phyloP scores from a whole-genome alignment of 2,329 filamentous ascomycete genomes.

The Zymoseptoria ardabiliae region DNA sequence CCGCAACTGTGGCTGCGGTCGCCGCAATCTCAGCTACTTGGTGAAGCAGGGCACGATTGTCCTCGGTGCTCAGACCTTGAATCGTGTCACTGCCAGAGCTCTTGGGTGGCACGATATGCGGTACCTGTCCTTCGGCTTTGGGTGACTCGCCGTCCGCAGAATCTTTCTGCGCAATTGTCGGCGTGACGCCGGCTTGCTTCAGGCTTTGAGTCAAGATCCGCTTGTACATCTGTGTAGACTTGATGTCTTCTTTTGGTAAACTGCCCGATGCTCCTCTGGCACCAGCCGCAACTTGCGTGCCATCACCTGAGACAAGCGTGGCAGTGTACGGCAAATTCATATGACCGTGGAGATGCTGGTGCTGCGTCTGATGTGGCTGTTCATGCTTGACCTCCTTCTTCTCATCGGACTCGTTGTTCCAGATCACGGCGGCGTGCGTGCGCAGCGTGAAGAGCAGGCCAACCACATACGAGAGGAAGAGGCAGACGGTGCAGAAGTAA shows the following conservation, averaged over 20 bases:
- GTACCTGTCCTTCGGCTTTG: slow-evolving; percentile 39
- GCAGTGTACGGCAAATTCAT: slow-evolving; percentile 13
- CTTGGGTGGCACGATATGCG: slow-evolving; percentile 73
- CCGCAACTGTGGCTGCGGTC: slow-evolving; percentile 79
- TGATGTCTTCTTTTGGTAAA: slow-evolving; percentile 55
- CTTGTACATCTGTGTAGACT: slow-evolving; percentile 85
- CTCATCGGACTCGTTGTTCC: slow-evolving; percentile 66
- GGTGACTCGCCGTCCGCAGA: slow-evolving; percentile 6
- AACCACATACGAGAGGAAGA: slow-evolving; percentile 90
- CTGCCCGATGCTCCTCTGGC: slow-evolving; percentile 9
- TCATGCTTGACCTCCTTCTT: slow-evolving; percentile 36
- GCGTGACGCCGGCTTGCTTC: slow-evolving; percentile 66
- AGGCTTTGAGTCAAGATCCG: slow-evolving; percentile 86
- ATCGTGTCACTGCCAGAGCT: slow-evolving; percentile 43
- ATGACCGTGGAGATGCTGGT: slow-evolving; percentile 11
- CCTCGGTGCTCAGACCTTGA: slow-evolving; percentile 69
- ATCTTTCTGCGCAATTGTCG: slow-evolving; percentile 35
- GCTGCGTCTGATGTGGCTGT: slow-evolving; percentile 1
- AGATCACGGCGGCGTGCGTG: slow-evolving; percentile 94
- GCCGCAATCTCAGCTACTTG: slow-evolving; percentile 92
- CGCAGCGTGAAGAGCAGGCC: slow-evolving; percentile 91
- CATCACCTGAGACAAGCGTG: slow-evolving; percentile 12
- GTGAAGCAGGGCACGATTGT: slow-evolving; percentile 72
- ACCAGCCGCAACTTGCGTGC: neutral
- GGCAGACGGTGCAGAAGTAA: slow-evolving; percentile 73